These are phyloP conservation scores for Candida tropicalis DNA, from an alignment of 1,139 yeast species.

Conservation along the genomic window DNA sequence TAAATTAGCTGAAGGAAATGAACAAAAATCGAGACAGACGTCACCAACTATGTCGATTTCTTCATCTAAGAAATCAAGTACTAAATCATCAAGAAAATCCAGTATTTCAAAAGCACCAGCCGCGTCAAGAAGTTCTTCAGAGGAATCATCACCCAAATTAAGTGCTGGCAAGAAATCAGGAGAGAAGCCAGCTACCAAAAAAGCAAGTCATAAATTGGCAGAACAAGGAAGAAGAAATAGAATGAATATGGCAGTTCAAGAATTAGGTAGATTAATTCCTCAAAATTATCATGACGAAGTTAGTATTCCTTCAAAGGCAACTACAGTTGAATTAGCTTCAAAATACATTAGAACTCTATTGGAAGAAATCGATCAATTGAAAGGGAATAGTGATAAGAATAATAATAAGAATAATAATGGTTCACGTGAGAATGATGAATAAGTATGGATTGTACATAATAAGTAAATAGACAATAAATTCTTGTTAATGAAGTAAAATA, in stretches of 20 bases:
- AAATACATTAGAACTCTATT: conserved; percentile 59
- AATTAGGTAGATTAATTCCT: conserved; percentile 70
- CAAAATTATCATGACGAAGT: conserved; percentile 60
- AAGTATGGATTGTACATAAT: too few species aligned
- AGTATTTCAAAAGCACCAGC: conserved; percentile 6
- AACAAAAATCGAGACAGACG: conserved; percentile 3
- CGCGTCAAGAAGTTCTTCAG: conserved; percentile 20
- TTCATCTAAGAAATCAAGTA: conserved; percentile 2
- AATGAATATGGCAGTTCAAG: conserved; percentile 83
- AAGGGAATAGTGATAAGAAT: neutral
- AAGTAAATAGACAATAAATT: too few species aligned
- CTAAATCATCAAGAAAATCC: conserved; percentile 9
- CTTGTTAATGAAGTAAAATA: too few species aligned
- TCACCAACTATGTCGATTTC: neutral
- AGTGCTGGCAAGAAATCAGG: conserved; percentile 14
- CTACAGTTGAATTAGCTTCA: conserved; percentile 90
- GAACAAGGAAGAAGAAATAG: conserved; percentile 96
- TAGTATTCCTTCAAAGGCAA: conserved; percentile 80
- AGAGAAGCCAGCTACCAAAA: conserved; percentile 50
- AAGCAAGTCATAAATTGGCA: conserved; percentile 87
- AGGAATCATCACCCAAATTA: conserved; percentile 22
- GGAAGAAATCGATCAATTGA: conserved; percentile 12
- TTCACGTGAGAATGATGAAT: neutral
- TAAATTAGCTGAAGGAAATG: conserved; percentile 40
- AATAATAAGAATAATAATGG: neutral